These are phyloP conservation scores for Aspergillus olivimuriae DNA, from an alignment of 495 filamentous ascomycete genomes.

Conservation along the genomic window DNA sequence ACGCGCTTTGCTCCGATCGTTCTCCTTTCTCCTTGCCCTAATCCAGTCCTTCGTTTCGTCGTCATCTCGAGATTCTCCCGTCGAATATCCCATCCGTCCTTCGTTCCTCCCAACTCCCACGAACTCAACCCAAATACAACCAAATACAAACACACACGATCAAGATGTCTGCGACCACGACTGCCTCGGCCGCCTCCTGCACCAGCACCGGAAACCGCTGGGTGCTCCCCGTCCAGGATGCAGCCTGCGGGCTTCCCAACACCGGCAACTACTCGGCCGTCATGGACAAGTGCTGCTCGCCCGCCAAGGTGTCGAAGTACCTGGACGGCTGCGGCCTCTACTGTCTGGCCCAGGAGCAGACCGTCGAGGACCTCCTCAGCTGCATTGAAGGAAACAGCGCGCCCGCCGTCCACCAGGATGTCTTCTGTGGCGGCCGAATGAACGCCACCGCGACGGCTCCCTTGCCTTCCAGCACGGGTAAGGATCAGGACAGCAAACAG, in stretches of 20 bases:
- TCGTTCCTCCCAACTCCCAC: too few species aligned
- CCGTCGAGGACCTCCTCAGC: conserved; percentile 22
- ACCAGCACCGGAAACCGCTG: conserved; percentile 26
- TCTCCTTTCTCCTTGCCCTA: too few species aligned
- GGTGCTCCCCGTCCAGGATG: conserved; percentile 36
- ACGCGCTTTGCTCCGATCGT: too few species aligned
- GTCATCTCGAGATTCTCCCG: too few species aligned
- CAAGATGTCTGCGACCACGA: conserved; percentile 18
- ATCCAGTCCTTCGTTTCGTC: too few species aligned
- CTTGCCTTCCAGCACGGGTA: conserved; percentile 11
- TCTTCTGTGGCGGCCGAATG: conserved; percentile 34
- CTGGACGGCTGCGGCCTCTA: conserved; percentile 43
- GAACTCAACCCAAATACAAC: too few species aligned
- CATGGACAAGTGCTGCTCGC: conserved; percentile 40
- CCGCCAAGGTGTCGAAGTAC: conserved; percentile 35
- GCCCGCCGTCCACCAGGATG: conserved; percentile 11
- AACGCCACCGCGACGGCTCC: conserved; percentile 39
- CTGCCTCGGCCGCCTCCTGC: conserved; percentile 18
- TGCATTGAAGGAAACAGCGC: conserved; percentile 32
- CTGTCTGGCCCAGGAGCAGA: conserved; percentile 44
- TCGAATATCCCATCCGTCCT: too few species aligned
- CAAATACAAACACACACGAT: too few species aligned
- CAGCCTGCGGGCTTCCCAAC: conserved; percentile 35
- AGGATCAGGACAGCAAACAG: conserved; percentile 15
- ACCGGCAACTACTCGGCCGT: conserved; percentile 32